Evolutionary conservation across 495 filamentous ascomycete species (phyloP), one percentile per base, ranked within the genome.

Genomic region (Aspergillus saccharolyticus): DNA sequence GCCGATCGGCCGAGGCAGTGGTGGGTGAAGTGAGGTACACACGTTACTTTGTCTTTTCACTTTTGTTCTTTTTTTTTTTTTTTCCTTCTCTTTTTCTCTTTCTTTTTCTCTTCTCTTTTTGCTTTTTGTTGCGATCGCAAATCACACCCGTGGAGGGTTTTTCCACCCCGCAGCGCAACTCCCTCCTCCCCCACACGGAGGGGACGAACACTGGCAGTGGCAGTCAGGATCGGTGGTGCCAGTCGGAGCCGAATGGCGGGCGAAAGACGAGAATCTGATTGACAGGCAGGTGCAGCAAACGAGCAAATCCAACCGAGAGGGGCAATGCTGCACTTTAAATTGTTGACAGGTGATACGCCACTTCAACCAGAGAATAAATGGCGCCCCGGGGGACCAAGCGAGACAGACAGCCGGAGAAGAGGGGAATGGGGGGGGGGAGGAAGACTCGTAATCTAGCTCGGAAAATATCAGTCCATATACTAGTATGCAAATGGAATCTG

Each of bases 71-170:
- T 28, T 28, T 28, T 28, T 28, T 28, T 28, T 28, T 28, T 28
- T 28, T 28, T 28, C n/a, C n/a, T n/a, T n/a, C n/a, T n/a, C n/a
- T n/a, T n/a, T n/a, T n/a, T n/a, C n/a, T n/a, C n/a, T n/a, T n/a
- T n/a, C n/a, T n/a, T n/a, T n/a, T n/a, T n/a, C n/a, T 24, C 52
- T 66, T 54, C 60, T 62, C 60, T 59, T 63, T 66, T 56, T 52
- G 19, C 53, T 28, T 28, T 28, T 28, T 28, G 3, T 59, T 12
- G 33, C 53, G 54, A 57, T 59, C 55, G 55, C 54, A 57, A n/a
- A 62, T 59, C 59, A 57, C 18, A 57, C 12, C 33, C 33, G 33
- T 2, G 25, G 25, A 28, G 25, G 25, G 57, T 60, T 66, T 57
- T 58, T 66, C 30, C 46, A 24, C 46, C 46, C 46, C 46, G 46